phyloP scores from a whole-genome alignment of 768 basidiomycete species.

The Boletus eberwhitei region DNA sequence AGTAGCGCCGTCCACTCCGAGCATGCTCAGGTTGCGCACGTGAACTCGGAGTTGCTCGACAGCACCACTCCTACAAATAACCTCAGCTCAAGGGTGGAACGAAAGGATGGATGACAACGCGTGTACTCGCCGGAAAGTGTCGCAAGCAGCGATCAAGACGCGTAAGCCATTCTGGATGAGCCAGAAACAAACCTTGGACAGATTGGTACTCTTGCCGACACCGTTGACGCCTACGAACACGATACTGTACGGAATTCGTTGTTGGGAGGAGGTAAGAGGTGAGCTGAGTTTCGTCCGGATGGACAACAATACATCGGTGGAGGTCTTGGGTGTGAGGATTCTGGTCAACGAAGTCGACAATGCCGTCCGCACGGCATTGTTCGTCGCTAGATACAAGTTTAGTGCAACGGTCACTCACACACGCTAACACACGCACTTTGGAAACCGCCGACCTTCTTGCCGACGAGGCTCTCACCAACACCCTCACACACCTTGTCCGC shows the following conservation, averaged over 20 bases:
- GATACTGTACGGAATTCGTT: slow-evolving; percentile 85
- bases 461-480: slow-evolving; percentile 85
- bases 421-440: slow-evolving; percentile 55
- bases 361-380: slow-evolving; percentile 76
- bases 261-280: slow-evolving; percentile 68
- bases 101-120: neutral
- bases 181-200: slow-evolving; percentile 99
- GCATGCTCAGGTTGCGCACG: slow-evolving; percentile 88
- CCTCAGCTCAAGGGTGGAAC: neutral
- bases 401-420: neutral
- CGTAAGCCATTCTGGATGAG: slow-evolving; percentile 90
- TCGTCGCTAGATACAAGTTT: slow-evolving; percentile 57
- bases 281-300: slow-evolving; percentile 86
- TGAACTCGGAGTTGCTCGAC: slow-evolving; percentile 98
- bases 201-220: slow-evolving; percentile 97
- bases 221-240: slow-evolving; percentile 99
- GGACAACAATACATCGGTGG: slow-evolving; percentile 91
- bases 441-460: slow-evolving; percentile 88
- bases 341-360: slow-evolving; percentile 85
- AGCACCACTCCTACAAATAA: slow-evolving; percentile 72
- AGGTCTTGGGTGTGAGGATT: slow-evolving; percentile 94
- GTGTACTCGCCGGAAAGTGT: slow-evolving; percentile 78
- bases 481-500: slow-evolving; percentile 92
- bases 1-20: slow-evolving; percentile 65
- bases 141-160: slow-evolving; percentile 97